These are phyloP conservation scores for Boletales sp. DNA, from an alignment of 768 basidiomycete genomes.

Conservation along the genomic window DNA sequence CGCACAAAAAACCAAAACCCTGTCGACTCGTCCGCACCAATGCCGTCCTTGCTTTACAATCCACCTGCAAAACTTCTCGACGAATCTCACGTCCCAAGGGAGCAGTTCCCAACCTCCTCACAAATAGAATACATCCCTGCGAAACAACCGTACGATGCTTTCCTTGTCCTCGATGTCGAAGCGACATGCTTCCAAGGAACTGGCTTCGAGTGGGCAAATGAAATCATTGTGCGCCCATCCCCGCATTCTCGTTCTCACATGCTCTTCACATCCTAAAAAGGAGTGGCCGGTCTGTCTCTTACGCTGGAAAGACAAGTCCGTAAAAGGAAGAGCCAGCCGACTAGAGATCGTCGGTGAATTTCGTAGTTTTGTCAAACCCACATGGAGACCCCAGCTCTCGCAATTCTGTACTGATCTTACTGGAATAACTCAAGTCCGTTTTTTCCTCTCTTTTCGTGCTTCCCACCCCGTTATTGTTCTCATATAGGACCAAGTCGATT, in stretches of 20 bases:
- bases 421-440: conserved; percentile 85
- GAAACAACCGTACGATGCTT: conserved; percentile 64
- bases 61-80: conserved; percentile 7
- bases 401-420: conserved; percentile 85
- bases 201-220: conserved; percentile 82
- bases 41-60: conserved; percentile 18
- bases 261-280: conserved; percentile 37
- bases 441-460: not conserved
- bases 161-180: conserved; percentile 88
- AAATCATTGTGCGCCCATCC: conserved; percentile 76
- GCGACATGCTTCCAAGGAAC: conserved; percentile 73
- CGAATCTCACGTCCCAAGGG: conserved; percentile 1
- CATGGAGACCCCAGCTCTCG: conserved; percentile 79
- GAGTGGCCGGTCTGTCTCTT: conserved; percentile 93
- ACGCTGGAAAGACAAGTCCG: conserved; percentile 67
- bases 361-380: conserved; percentile 83
- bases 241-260: conserved; percentile 1
- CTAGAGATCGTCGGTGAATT: conserved; percentile 80
- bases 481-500: conserved; percentile 74
- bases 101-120: not conserved
- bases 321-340: conserved; percentile 46
- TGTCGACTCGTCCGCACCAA: not conserved
- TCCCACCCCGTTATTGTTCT: conserved; percentile 3
- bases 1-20: too few species aligned
- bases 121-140: conserved; percentile 14